Conservation (phyloP, 495 filamentous ascomycete species). For the Podospora australis region DNA sequence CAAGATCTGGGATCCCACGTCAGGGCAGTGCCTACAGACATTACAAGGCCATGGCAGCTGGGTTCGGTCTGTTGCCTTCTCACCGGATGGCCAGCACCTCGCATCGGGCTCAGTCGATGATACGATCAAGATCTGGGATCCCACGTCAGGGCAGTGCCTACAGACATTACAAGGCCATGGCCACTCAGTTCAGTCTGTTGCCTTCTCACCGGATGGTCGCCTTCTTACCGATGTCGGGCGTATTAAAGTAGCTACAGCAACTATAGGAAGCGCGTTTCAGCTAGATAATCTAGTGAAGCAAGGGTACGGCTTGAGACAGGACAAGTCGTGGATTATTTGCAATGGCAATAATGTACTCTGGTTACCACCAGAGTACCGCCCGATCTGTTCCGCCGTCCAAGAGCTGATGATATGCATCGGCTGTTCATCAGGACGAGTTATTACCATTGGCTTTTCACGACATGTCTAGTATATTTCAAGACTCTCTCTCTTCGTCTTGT, state of each 20-base stretch:
- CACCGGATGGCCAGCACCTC: neutral
- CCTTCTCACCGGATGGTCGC: neutral
- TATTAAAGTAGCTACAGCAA: slow-evolving; percentile 6
- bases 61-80: neutral
- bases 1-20: slow-evolving; percentile 29
- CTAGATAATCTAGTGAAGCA: neutral
- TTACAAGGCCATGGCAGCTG: neutral
- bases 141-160: neutral
- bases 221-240: slow-evolving; percentile 2
- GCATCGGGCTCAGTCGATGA: neutral
- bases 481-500: slow-evolving; percentile 1
- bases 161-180: slow-evolving; percentile 3
- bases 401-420: slow-evolving; percentile 10
- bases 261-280: slow-evolving; percentile 2
- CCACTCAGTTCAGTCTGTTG: neutral
- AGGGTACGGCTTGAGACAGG: neutral
- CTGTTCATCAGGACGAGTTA: slow-evolving; percentile 14
- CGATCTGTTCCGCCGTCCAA: slow-evolving; percentile 6
- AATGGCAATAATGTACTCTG: slow-evolving; percentile 19
- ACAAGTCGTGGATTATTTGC: neutral
- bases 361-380: slow-evolving; percentile 25
- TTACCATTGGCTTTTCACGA: slow-evolving; percentile 8
- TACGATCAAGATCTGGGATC: slow-evolving; percentile 6
- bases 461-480: slow-evolving; percentile 1
- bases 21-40: neutral